Base-by-base conservation (phyloP, 805 yeast species). In the Kodamaea leandrae region DNA sequence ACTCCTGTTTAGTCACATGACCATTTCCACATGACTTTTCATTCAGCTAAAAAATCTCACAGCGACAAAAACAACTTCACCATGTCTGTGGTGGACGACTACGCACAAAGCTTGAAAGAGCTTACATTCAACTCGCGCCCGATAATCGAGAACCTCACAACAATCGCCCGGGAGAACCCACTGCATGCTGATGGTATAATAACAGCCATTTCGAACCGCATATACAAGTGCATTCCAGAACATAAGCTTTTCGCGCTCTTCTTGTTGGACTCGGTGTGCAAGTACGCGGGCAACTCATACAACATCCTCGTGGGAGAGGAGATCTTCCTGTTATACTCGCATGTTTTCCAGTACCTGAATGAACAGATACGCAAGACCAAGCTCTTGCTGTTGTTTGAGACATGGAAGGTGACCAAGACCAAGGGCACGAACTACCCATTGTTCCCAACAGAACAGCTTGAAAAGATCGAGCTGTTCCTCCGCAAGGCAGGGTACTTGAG, bases 71-170 rank as follows among this genome's bases (percentile, higher is more conserved):
- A n/a, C n/a, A n/a, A n/a, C n/a, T n/a, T 17, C 4, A 6, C 17
- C 33, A 30, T 30, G 33, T 37, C 48, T 17, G 41, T 48, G 8
- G 42, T 43, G 29, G 66, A 64, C 45, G 96, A 90, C 61, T 91
- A 83, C 61, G 74, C 76, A 30, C 76, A 76, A 48, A 80, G 89
- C 23, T 68, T 91, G 30, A 74, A 74, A 24, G 93, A 86, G 43
- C 71, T 93, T 45, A 87, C 96, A 3, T 83, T 84, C 65, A 90
- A 89, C 61, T 87, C 96, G 6, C 74, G 88, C 44, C 97, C 97
- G 8, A 86, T 90, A 41, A 93, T 93, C 45, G 83, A 86, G 28
- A 84, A 80, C 32, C 72, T 90, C 53, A 93, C 98, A 6, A 73
- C 78, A 29, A 77, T 89, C 40, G 98, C 99, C 2, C 85, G 79